Evolutionary conservation across 225 moss, liverwort and hornwort genomes (phyloP), one percentile per base, ranked within the genome.

Genomic region (Marchantia polymorpha): DNA sequence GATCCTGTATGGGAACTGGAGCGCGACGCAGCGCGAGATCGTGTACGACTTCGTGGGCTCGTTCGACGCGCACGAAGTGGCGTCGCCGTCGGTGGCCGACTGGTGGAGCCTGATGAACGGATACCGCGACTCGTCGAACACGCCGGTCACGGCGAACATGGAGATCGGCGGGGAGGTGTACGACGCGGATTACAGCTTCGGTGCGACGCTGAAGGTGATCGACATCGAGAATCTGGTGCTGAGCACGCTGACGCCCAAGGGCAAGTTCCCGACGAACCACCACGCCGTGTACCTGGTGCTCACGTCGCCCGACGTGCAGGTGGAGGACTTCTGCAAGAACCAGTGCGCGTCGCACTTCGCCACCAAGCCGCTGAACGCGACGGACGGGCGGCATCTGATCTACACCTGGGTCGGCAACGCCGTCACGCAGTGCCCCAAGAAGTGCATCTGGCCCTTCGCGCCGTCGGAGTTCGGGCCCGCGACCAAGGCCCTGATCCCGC

Each of bases 361-460:
- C 54, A 76, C 93, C 1, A 63, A 81, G 15, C 69, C 91, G 1
- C 78, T 78, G 10, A 47, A 85, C 0, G 47, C 82, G 0, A 64
- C 83, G 14, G 72, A 20, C 0, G 91, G 89, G 5, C 87, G 87
- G 55, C 92, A 93, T 82, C 88, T 95, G 0, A 89, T 93, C 4
- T 95, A 90, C 22, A 90, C 93, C 0, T 95, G 95, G 95, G 86
- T 95, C 0, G 95, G 93, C 0, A 85, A 95, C 26, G 85, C 95
- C 0, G 92, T 79, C 15, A 83, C 79, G 4, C 89, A 95, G n/a
- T 95, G 95, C 74, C 91, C 93, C 51, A 93, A 91, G 0, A 86
- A 84, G 65, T 95, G 95, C 74, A 90, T 93, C 3, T 95, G 95
- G 95, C 95, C 95, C 0, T 95, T 91, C 3, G 90, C 92, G 0